Evolutionary conservation across 2,329 filamentous ascomycete genomes (phyloP), one percentile per base, ranked within the genome.

Genomic region (Xylariaceae sp.): DNA sequence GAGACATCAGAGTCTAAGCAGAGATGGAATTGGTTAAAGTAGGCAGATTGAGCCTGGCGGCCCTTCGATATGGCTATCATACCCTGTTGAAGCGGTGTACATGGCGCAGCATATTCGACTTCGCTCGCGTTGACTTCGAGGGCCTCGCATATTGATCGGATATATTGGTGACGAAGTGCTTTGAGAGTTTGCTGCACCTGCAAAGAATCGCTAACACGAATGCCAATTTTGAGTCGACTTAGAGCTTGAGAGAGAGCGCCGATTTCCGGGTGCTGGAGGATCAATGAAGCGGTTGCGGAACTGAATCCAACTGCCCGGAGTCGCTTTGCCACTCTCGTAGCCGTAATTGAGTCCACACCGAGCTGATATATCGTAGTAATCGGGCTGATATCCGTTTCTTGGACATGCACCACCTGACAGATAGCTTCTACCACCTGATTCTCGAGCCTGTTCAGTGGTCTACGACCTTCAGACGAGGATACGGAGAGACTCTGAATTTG

Each of bases 341-440:
- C 89, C 0, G 90, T 91, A 13, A 97, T 91, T 0, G 92, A 97
- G 68, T 96, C 93, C 23, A 97, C 79, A 0, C 92, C 93, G 1
- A 96, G 77, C 64, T 96, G 90, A 66, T 94, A 96, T 15, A 96
- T 83, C 61, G 85, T 96, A 0, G 86, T 85, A 0, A 75, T 77
- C 2, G 80, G 75, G 0, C 73, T 75, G 2, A 90, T 75, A 0
- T 76, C 73, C 0, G 74, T 68, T 2, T 69, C 56, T 0, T 77
- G 69, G 1, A 83, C 62, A 0, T 76, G 74, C 2, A 82, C 74
- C 55, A 89, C 80, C 2, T 79, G 72, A 0, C 77, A 75, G 1
- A 95, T 72, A 1, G 82, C 75, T 1, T 75, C 67, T 0, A 83
- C 73, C n/a, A 92, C 74, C 18, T 72, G 73, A 2, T 69, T 69